These are phyloP conservation scores for Pythium chondricola DNA, from an alignment of 352 stramenopile genomes.

Conservation along the genomic window DNA sequence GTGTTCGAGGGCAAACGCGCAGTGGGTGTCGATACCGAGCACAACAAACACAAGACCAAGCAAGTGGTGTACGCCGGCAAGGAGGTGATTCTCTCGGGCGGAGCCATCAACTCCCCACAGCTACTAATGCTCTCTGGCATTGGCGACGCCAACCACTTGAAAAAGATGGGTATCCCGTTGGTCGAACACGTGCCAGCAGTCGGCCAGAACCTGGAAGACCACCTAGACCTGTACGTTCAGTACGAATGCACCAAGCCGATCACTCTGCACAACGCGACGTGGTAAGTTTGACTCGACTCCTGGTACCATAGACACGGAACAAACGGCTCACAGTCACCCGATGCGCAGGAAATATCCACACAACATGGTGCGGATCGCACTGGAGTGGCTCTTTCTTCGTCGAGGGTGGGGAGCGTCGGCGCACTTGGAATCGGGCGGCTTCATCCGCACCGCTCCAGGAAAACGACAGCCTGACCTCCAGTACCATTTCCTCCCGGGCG, in stretches of 20 bases:
- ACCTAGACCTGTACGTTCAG: constrained; percentile 86
- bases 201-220: constrained; percentile 86
- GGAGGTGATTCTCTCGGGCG: constrained; percentile 84
- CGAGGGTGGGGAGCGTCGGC: constrained; percentile 72
- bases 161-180: constrained; percentile 64
- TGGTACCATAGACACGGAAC: too few species aligned
- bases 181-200: constrained; percentile 76
- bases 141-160: constrained; percentile 65
- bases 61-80: constrained; percentile 62
- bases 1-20: constrained; percentile 78
- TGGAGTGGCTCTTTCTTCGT: constrained; percentile 76
- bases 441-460: constrained; percentile 74
- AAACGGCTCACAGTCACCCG: too few species aligned
- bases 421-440: constrained; percentile 82
- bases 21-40: constrained; percentile 64
- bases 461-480: constrained; percentile 85
- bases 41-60: constrained; percentile 48
- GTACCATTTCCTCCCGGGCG: constrained; percentile 87
- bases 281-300: constrained; percentile 35
- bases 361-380: constrained; percentile 78
- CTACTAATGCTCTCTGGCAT: constrained; percentile 87
- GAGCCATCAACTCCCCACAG: constrained; percentile 86
- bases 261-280: constrained; percentile 87
- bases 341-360: constrained; percentile 66
- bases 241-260: constrained; percentile 87